These are phyloP conservation scores for Lathyrus aphaca DNA, from an alignment of 306 rosid genomes.

Conservation along the genomic window DNA sequence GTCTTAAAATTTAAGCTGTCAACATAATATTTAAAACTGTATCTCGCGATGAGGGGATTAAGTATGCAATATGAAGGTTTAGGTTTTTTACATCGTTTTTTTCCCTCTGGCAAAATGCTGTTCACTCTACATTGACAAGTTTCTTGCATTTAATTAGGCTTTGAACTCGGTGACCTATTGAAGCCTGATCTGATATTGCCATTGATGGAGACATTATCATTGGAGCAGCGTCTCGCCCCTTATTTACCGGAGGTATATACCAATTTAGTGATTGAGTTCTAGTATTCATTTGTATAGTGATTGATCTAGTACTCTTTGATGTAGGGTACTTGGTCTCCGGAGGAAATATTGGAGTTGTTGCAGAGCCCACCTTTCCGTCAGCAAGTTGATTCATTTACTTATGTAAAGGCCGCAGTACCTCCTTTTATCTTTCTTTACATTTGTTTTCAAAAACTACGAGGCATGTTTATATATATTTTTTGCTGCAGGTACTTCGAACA, in stretches of 20 bases:
- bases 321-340: conserved; percentile 87
- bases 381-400: conserved; percentile 92
- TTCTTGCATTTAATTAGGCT: conserved; percentile 53
- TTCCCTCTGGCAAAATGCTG: not conserved
- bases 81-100: not conserved
- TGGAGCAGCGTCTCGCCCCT: conserved; percentile 77
- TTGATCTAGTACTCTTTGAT: conserved; percentile 34
- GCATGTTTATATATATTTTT: conserved; percentile 19
- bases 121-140: conserved; percentile 28
- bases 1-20: conserved; percentile 10
- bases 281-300: conserved; percentile 1
- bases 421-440: conserved; percentile 2
- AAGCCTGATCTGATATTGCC: conserved; percentile 93
- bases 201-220: conserved; percentile 68
- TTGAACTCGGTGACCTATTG: conserved; percentile 84
- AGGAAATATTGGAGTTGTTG: conserved; percentile 83
- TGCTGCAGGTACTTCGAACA: conserved; percentile 76
- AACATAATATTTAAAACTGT: conserved; percentile 15
- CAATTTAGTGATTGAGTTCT: conserved; percentile 30
- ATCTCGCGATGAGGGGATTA: conserved; percentile 14
- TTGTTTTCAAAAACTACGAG: conserved; percentile 16
- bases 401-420: conserved; percentile 55
- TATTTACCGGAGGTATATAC: conserved; percentile 85
- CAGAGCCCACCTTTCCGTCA: conserved; percentile 97
- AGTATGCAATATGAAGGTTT: conserved; percentile 1